Percentiles rank a stretch among this genome's conserved stretches.
These are phyloP conservation scores for Hypomontagnella submonticulosa DNA, from an alignment of 495 filamentous ascomycete genomes.

Conservation along the genomic window DNA sequence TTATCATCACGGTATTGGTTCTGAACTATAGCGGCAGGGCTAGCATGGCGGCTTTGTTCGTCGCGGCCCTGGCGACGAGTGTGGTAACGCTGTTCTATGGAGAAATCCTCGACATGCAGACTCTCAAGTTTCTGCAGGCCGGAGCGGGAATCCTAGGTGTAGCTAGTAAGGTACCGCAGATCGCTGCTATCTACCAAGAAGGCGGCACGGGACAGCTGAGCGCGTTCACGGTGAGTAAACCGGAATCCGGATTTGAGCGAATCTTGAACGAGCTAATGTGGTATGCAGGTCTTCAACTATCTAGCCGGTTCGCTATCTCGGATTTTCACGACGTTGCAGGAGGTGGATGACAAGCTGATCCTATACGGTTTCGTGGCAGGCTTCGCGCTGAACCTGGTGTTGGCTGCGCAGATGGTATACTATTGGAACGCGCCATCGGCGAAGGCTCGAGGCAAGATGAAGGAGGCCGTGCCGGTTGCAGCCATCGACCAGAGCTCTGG, in stretches of 20 bases:
- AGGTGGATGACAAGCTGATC: constrained; percentile 94
- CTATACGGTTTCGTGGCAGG: constrained; percentile 92
- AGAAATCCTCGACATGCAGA: constrained; percentile 71
- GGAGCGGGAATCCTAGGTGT: constrained; percentile 84
- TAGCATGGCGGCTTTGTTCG: constrained; percentile 72
- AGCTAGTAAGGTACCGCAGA: constrained; percentile 93
- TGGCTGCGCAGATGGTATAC: constrained; percentile 92
- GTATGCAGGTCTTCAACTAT: constrained; percentile 91
- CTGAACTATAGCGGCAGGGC: constrained; percentile 77
- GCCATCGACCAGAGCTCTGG: constrained; percentile 40
- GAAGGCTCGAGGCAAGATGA: constrained; percentile 62
- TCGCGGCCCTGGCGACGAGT: constrained; percentile 75
- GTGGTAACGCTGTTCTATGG: constrained; percentile 76
- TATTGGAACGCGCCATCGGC: constrained; percentile 87
- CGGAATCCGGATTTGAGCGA: neutral
- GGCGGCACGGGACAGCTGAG: constrained; percentile 94
- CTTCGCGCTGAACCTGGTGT: constrained; percentile 84
- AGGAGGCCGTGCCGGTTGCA: constrained; percentile 43
- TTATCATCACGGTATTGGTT: constrained; percentile 85
- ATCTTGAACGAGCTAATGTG: constrained; percentile 27
- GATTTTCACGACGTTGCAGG: constrained; percentile 96
- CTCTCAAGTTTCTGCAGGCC: constrained; percentile 81
- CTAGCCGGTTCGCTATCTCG: constrained; percentile 88
- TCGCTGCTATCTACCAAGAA: constrained; percentile 80
- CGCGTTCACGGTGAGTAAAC: constrained; percentile 85